Evolutionary conservation across 2,329 filamentous ascomycete species (phyloP).

Genomic region (Cercospora nicotianae): DNA sequence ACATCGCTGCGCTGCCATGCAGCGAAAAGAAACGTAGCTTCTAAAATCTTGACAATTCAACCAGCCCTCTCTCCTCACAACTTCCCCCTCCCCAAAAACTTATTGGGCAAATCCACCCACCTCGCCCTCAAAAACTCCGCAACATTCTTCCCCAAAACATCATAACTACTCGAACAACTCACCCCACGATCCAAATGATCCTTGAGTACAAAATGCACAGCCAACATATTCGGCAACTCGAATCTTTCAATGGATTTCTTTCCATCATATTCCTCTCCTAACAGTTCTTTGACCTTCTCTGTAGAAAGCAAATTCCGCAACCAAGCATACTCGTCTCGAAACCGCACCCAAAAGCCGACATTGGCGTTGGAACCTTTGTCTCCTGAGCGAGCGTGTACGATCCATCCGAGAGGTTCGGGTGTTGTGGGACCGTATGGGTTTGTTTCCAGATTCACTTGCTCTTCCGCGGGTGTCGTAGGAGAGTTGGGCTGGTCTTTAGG

Average conservation of each 20-base stretch:
- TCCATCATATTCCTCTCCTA: constrained; percentile 39
- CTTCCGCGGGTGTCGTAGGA: constrained; percentile 16
- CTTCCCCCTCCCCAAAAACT: constrained; percentile 36
- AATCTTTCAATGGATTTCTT: constrained; percentile 39
- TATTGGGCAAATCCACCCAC: constrained; percentile 35
- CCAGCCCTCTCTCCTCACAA: constrained; percentile 17
- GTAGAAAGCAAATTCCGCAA: constrained; percentile 33
- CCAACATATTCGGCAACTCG: constrained; percentile 37
- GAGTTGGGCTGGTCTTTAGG: constrained; percentile 41
- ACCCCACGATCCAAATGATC: constrained; percentile 40
- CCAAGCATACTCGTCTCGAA: constrained; percentile 39
- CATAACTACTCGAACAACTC: constrained; percentile 35
- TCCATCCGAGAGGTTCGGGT: constrained; percentile 41
- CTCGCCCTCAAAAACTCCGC: constrained; percentile 37
- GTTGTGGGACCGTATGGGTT: constrained; percentile 41
- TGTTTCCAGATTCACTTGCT: not conserved
- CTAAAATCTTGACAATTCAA: too few species aligned
- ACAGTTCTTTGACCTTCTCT: constrained; percentile 31
- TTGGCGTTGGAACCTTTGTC: constrained; percentile 41
- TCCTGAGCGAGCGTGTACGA: constrained; percentile 39
- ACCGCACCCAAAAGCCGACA: constrained; percentile 46
- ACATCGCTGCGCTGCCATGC: too few species aligned
- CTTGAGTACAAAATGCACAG: constrained; percentile 39
- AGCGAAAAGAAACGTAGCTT: too few species aligned
- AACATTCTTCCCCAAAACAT: constrained; percentile 39